These are phyloP conservation scores for Cyclotella cryptica DNA, from an alignment of 108 stramenopile species.

Conservation along the genomic window DNA sequence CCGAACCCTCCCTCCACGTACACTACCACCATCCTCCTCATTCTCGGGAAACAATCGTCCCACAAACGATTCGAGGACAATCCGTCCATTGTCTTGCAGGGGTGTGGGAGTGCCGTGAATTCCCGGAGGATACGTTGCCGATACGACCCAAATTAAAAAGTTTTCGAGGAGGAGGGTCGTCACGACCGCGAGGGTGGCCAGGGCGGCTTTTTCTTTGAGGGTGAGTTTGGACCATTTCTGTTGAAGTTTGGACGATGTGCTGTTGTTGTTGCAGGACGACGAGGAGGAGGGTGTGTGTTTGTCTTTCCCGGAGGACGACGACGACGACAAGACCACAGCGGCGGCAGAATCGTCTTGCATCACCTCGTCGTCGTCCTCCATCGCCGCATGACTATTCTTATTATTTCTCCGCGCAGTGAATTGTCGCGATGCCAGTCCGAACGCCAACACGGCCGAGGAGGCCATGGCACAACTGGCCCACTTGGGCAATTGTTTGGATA, in stretches of 20 bases:
- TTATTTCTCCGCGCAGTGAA: not conserved
- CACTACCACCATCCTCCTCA: too few relatives aligned
- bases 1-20: too few relatives aligned
- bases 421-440: slow-evolving; percentile 49
- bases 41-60: slow-evolving; percentile 43
- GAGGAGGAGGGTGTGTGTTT: too few relatives aligned
- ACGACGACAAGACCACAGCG: too few relatives aligned
- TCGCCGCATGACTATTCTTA: not conserved
- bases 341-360: not conserved
- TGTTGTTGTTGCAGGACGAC: too few relatives aligned
- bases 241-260: slow-evolving; percentile 10
- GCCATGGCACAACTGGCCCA: slow-evolving; percentile 40
- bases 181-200: slow-evolving; percentile 47
- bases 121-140: slow-evolving; percentile 71
- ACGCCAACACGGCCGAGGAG: slow-evolving; percentile 32
- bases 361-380: not conserved
- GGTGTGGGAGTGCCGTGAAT: slow-evolving; percentile 57
- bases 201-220: slow-evolving; percentile 38
- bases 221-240: slow-evolving; percentile 31
- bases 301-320: too few relatives aligned
- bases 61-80: slow-evolving; percentile 56
- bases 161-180: slow-evolving; percentile 73
- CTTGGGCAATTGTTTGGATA: slow-evolving; percentile 48
- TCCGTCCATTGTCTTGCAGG: slow-evolving; percentile 83
- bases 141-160: slow-evolving; percentile 87